phyloP scores from a whole-genome alignment of 768 basidiomycete species.

The Amanita brunnescens region DNA sequence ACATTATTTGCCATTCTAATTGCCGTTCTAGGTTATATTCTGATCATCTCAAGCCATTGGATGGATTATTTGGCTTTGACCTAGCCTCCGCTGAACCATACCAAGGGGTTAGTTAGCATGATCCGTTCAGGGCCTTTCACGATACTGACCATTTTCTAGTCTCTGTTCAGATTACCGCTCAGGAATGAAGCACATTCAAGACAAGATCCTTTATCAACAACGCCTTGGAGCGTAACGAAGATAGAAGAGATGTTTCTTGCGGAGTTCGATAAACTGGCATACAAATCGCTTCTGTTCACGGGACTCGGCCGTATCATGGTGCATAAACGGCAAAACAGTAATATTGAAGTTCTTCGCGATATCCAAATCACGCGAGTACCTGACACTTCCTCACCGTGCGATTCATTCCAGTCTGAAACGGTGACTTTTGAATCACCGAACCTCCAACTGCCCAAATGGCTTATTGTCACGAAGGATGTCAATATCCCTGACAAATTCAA shows the following conservation, averaged over 20 bases:
- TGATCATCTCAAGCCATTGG: conserved; percentile 29
- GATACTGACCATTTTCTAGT: conserved; percentile 19
- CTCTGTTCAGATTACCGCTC: conserved; percentile 40
- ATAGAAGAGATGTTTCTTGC: conserved; percentile 20
- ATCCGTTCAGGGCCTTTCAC: background rate
- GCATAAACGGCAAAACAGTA: conserved; percentile 13
- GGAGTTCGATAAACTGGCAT: conserved; percentile 22
- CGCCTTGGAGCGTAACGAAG: conserved; percentile 15
- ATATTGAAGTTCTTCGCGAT: conserved; percentile 14
- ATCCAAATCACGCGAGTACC: conserved; percentile 15
- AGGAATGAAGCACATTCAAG: conserved; percentile 21
- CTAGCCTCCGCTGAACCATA: conserved; percentile 19
- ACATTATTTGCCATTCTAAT: background rate
- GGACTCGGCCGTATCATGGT: conserved; percentile 22
- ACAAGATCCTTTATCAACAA: conserved; percentile 16
- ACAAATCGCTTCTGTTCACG: conserved; percentile 35
- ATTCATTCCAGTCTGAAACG: background rate
- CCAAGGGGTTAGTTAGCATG: conserved; percentile 31
- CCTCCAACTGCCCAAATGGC: background rate
- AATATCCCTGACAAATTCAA: background rate
- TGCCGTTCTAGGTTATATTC: conserved; percentile 26
- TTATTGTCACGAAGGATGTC: background rate
- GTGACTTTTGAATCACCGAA: background rate
- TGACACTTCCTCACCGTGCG: background rate
- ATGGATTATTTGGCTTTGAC: conserved; percentile 34